Evolutionary conservation across 805 yeast genomes (phyloP).

Genomic region (Candida boleticola): DNA sequence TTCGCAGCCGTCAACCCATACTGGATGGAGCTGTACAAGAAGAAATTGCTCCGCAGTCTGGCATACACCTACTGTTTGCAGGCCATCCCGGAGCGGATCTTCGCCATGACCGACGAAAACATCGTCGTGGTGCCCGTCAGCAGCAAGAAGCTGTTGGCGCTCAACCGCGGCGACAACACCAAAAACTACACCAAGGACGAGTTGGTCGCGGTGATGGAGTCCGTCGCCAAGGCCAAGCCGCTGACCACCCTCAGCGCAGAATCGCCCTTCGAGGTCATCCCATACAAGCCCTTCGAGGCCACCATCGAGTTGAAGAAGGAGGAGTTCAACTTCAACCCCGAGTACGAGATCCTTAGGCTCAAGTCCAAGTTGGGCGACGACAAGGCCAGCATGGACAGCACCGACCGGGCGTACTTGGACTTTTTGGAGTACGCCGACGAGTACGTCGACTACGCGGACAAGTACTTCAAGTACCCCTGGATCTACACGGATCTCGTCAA

Average conservation of each 20-base stretch:
- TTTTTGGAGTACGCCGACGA: conserved; percentile 26
- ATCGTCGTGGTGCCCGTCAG: conserved; percentile 28
- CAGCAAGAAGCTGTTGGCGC: conserved; percentile 22
- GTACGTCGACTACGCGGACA: conserved; percentile 21
- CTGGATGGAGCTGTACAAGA: conserved; percentile 30
- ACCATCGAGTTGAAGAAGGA: conserved; percentile 15
- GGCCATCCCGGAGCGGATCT: conserved; percentile 25
- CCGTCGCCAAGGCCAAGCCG: background rate
- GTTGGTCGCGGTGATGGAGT: background rate
- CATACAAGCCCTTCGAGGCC: conserved; percentile 9
- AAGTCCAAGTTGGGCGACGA: conserved; percentile 19
- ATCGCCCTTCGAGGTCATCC: conserved; percentile 3
- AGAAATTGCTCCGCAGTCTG: conserved; percentile 33
- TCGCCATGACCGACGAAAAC: conserved; percentile 22
- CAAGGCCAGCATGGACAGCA: background rate
- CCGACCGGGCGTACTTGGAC: conserved; percentile 19
- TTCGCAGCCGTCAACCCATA: conserved; percentile 31
- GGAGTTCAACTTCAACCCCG: conserved; percentile 33
- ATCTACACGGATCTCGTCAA: conserved; percentile 32
- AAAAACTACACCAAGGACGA: conserved; percentile 2
- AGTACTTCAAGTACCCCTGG: conserved; percentile 41
- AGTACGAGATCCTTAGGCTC: conserved; percentile 23
- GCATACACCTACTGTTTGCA: conserved; percentile 30
- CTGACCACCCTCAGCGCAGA: background rate
- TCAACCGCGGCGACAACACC: background rate